Evolutionary conservation across 768 basidiomycete genomes (phyloP), one percentile per base, ranked within the genome.

Genomic region (Boletales sp.): DNA sequence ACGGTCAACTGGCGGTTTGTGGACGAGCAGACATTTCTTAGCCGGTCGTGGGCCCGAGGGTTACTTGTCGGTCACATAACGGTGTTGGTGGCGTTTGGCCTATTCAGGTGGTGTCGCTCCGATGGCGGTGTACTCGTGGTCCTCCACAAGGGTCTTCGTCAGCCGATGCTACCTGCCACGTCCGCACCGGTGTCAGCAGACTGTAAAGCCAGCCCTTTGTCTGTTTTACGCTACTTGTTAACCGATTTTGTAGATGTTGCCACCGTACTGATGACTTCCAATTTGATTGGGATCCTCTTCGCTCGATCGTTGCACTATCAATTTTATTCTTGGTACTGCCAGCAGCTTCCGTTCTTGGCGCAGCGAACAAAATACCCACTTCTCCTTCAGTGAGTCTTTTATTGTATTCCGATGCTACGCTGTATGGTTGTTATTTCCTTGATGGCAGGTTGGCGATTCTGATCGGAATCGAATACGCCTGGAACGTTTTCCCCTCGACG

Each of bases 1-100:
- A 97, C 95, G 0, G 94, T 97, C 49, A 99, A 98, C 64, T 99
- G 96, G 96, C 81, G 93, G 40, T 87, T 95, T 61, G 55, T 99
- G 3, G 72, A 77, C 25, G 89, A 94, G 64, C 72, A 79, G n/a
- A 74, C 73, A 6, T 98, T 97, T 70, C 70, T 90, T 41, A 85
- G 82, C 52, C 65, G 69, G 3, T 64, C 61, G 39, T 87, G 86
- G 71, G 83, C 88, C 1, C 71, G 65, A 37, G 69, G 72, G 1
- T 73, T 99, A 14, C 71, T 98, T 15, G 52, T 79, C 13, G 82
- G 80, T 6, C 94, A 97, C 62, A 64, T 81, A 11, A 67, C 70
- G 0, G 70, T 74, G 5, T 71, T 97, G 34, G 62, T 77, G 10
- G 70, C 72, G 0, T 93, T 94, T 65, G 90, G 84, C 8, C 67